A percentile compares a stretch with the other conserved stretches of the same genome.
Conservation (phyloP, 1,139 yeast species). For the Geotrichum cucujoidarum region DNA sequence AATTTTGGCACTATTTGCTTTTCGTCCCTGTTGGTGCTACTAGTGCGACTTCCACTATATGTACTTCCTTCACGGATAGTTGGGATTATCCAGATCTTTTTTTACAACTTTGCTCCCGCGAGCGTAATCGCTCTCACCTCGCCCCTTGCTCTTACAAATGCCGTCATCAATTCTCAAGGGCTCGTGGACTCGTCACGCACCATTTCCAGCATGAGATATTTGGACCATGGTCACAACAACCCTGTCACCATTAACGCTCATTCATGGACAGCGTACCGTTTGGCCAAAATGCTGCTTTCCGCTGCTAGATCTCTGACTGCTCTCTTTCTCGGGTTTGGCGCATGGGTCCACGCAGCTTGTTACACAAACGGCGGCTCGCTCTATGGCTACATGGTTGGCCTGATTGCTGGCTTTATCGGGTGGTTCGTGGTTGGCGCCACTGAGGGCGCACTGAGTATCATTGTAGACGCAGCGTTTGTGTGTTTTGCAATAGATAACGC, state of each 20-base stretch:
- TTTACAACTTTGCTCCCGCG: slow-evolving; percentile 32
- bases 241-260: slow-evolving; percentile 15
- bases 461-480: slow-evolving; percentile 39
- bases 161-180: slow-evolving; percentile 36
- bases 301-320: slow-evolving; percentile 40
- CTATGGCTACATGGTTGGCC: slow-evolving; percentile 41
- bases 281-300: slow-evolving; percentile 38
- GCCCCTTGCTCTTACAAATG: slow-evolving; percentile 39
- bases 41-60: slow-evolving; percentile 37
- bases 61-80: slow-evolving; percentile 36
- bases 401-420: slow-evolving; percentile 40
- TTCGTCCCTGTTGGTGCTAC: slow-evolving; percentile 34
- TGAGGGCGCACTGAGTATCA: slow-evolving; percentile 40
- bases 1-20: slow-evolving; percentile 41
- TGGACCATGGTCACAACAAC: slow-evolving; percentile 23
- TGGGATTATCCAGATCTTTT: slow-evolving; percentile 27
- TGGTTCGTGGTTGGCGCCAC: slow-evolving; percentile 44
- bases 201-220: slow-evolving; percentile 26
- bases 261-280: slow-evolving; percentile 35
- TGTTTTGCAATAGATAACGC: slow-evolving; percentile 38
- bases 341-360: slow-evolving; percentile 41
- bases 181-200: slow-evolving; percentile 35
- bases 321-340: slow-evolving; percentile 37
- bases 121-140: slow-evolving; percentile 33
- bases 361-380: slow-evolving; percentile 34